phyloP scores from a whole-genome alignment of 257 asterid species.

The Solanum appendiculatum region DNA sequence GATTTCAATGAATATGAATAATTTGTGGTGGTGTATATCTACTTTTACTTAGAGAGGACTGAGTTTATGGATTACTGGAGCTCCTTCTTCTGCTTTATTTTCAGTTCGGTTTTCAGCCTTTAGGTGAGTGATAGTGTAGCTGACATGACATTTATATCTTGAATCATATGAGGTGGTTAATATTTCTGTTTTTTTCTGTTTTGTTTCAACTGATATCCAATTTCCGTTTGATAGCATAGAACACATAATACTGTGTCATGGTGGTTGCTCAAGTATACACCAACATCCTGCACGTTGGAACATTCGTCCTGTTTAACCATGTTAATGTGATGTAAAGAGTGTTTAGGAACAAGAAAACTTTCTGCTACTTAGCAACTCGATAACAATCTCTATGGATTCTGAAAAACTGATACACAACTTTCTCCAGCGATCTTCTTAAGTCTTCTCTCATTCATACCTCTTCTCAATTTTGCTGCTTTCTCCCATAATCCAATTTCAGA shows the following conservation, averaged over 20 bases:
- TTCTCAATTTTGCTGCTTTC: slow-evolving; percentile 46
- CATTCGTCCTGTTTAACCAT: too few relatives aligned
- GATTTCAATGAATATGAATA: slow-evolving; percentile 2
- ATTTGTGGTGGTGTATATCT: slow-evolving; percentile 19
- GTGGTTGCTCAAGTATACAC: background rate
- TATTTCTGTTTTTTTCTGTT: background rate
- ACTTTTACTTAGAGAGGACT: background rate
- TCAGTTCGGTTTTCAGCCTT: background rate
- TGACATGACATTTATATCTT: background rate
- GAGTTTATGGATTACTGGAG: background rate
- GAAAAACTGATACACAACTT: slow-evolving; percentile 32
- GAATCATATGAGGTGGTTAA: background rate
- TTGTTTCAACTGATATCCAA: background rate
- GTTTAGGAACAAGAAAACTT: slow-evolving; percentile 22
- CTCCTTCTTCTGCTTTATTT: background rate
- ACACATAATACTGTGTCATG: background rate
- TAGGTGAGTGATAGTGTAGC: background rate
- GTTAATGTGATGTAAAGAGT: slow-evolving; percentile 33
- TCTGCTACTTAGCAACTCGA: slow-evolving; percentile 11
- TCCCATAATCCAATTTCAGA: slow-evolving; percentile 65
- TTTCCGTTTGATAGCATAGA: background rate
- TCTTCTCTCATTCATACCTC: slow-evolving; percentile 35
- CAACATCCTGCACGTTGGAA: background rate
- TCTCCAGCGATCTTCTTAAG: slow-evolving; percentile 61
- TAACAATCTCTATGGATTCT: slow-evolving; percentile 35